Conservation (phyloP, 257 asterid genomes). For the Handroanthus guayacan region DNA sequence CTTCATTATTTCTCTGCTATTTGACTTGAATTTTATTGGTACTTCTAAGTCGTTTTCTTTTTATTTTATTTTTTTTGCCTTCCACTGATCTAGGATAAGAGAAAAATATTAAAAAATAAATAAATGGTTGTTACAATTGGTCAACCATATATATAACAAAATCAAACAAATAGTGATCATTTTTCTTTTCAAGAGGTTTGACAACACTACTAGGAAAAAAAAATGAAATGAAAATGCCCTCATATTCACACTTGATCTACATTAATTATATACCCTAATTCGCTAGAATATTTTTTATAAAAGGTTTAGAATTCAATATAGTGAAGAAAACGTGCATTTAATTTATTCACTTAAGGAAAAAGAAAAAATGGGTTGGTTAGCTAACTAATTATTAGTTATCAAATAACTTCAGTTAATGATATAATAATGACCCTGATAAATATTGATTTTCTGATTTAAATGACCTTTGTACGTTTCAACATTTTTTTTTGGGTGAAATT, state of each 20-base stretch:
- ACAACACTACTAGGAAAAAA: slow-evolving; percentile 26
- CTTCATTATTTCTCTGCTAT: slow-evolving; percentile 1
- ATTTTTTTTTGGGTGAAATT: too few relatives aligned
- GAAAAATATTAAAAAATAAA: neutral
- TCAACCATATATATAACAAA: slow-evolving; percentile 26
- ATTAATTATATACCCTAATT: neutral
- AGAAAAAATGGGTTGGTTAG: neutral
- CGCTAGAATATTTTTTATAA: neutral
- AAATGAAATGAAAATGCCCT: neutral
- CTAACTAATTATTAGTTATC: neutral
- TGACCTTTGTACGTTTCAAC: too few relatives aligned
- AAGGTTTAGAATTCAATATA: neutral
- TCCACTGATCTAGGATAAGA: slow-evolving; percentile 17
- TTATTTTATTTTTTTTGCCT: neutral
- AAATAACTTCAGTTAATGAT: neutral
- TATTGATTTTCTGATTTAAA: too few relatives aligned
- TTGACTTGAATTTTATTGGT: slow-evolving; percentile 30
- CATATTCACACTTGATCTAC: slow-evolving; percentile 4
- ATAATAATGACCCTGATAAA: too few relatives aligned
- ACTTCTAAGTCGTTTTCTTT: neutral
- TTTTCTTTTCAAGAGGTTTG: slow-evolving; percentile 29
- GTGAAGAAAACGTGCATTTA: neutral
- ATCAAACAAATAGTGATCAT: neutral
- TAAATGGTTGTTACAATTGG: slow-evolving; percentile 14
- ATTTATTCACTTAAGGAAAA: neutral